phyloP scores from a whole-genome alignment of 352 stramenopile genomes.

The Albugo laibachii region DNA sequence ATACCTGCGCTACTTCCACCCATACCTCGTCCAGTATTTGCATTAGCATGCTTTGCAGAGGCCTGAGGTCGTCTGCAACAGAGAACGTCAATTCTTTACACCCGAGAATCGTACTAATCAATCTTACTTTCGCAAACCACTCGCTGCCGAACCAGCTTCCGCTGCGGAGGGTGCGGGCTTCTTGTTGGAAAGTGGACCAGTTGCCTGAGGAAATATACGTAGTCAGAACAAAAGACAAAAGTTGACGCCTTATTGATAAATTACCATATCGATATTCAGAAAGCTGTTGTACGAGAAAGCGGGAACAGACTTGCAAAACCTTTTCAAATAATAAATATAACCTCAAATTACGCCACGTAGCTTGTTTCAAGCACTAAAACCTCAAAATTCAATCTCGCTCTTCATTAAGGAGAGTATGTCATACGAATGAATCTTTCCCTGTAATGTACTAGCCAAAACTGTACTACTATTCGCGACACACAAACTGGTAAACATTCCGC shows the following conservation, averaged over 20 bases:
- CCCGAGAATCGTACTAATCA: background rate
- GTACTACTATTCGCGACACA: slow-evolving; percentile 14
- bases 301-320: too few species aligned
- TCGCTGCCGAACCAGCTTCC: slow-evolving; percentile 38
- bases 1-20: slow-evolving; percentile 80
- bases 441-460: slow-evolving; percentile 36
- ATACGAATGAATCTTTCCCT: slow-evolving; percentile 23
- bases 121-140: slow-evolving; percentile 35
- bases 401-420: slow-evolving; percentile 4
- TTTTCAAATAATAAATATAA: too few species aligned
- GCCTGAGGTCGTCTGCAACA: slow-evolving; percentile 28
- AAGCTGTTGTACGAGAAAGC: too few species aligned
- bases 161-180: slow-evolving; percentile 46
- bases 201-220: slow-evolving; percentile 2
- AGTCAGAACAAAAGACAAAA: too few species aligned
- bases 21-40: slow-evolving; percentile 71
- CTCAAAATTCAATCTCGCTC: too few species aligned
- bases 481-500: slow-evolving; percentile 43
- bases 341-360: too few species aligned
- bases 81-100: background rate
- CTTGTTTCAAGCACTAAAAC: too few species aligned
- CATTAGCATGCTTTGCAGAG: slow-evolving; percentile 11
- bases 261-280: too few species aligned
- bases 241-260: too few species aligned
- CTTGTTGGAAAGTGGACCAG: slow-evolving; percentile 22